Base-by-base conservation (phyloP, 768 basidiomycete species). In the Panaeolus cyanescens region DNA sequence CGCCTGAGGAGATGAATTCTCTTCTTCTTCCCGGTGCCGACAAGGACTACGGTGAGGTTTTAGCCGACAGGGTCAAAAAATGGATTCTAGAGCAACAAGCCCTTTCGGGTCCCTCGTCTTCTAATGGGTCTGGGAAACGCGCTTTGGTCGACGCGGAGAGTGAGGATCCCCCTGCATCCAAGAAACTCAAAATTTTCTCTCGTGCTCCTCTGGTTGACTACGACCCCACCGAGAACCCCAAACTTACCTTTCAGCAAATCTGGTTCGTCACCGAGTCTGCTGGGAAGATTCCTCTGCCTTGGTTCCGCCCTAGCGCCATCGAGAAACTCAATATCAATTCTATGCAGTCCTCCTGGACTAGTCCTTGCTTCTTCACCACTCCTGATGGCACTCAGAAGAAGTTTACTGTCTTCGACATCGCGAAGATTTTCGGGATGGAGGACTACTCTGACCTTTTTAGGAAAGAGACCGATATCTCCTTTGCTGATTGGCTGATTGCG, bases 251-350 rank as follows among this genome's bases (percentile, higher is more conserved):
- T 40, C 58, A 56, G 10, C 53, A 65, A 9, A 61, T 59, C 20
- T 17, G 65, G n/a, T 67, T 57, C 54, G 55, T 59, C 10, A 67
- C 64, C 4, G 59, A 68, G 28, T 15, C 54, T 19, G 5, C 20
- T 22, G 57, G 61, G 17, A n/a, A 56, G 4, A 17, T 62, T 7
- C 64, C 61, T 2, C 55, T 65, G 1, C 25, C 63, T 4, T 68
- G 63, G 22, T 67, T 65, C 31, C 56, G 55, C 4, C 32, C 32
- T 1, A 70, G 74, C 12, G 70, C 72, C 39, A 58, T 20, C 68
- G 68, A 0, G 71, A 73, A 54, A 68, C 74, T 5, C 58, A 67
- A 1, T 12, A 61, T 0, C 64, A 69, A 0, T 61, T n/a, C n/a
- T n/a, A 72, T 0, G 70, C 70, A 22, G 64, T 74, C 7, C 68